Base-by-base conservation (phyloP, 2,329 filamentous ascomycete genomes). In the Zelopaecilomyces penicillatus region DNA sequence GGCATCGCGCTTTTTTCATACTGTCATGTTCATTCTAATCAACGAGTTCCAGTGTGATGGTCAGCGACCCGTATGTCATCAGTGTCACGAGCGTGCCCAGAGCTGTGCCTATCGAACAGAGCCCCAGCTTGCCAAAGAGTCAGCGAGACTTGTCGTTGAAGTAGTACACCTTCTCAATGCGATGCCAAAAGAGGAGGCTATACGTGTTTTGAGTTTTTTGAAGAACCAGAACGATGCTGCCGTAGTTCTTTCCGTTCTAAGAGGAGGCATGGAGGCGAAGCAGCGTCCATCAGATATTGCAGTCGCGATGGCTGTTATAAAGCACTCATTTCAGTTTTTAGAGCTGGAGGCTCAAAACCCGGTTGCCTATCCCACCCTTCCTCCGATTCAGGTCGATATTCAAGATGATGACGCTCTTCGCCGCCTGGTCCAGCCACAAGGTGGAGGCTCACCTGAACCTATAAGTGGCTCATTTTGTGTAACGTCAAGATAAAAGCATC, bases 111-210 rank as follows among this genome's bases (percentile, higher is more conserved):
- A 52, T 30, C 45, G 45, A 38, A 50, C 55, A 31, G 52, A 54
- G 12, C 32, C 42, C 11, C 28, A 34, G 9, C 12, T 51, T 30
- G 45, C 46, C 8, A 12, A 33, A 31, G 49, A 51, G 26, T 43
- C 46, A 10, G 41, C 27, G 9, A 29, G n/a, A 34, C 37, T 34
- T 33, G 19, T 31, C 8, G 8, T 50, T 5, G 58, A 63, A 41
- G 12, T 61, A 1, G 38, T 63, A 6, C 50, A 56, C 5, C 46
- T 60, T 2, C 40, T 63, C 3, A 55, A 54, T 35, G 41, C 49
- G 5, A 35, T 57, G 4, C 47, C 58, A 0, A 46, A 56, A 11
- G 27, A 44, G 0, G 52, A 54, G 12, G 52, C 56, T 6, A 19
- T 47, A 2, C 37, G 43, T 6, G 52, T 59, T 2, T n/a, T 63